Evolutionary conservation across 768 basidiomycete species (phyloP).

Genomic region (Tulasnella sp.): DNA sequence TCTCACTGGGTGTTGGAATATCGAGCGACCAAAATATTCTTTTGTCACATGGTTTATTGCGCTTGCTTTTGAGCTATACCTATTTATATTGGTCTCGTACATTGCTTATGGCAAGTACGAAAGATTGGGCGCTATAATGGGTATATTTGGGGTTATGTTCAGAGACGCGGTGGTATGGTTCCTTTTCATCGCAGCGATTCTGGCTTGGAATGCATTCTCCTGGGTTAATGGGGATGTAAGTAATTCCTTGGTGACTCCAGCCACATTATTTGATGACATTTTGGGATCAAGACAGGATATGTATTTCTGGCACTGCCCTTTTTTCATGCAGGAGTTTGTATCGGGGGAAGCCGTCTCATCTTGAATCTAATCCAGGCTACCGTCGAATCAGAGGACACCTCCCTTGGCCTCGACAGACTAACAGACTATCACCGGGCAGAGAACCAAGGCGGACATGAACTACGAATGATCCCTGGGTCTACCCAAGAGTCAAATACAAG

Average conservation of each 20-base stretch:
- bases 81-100: slow-evolving; percentile 9
- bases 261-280: background rate
- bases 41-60: slow-evolving; percentile 8
- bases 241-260: background rate
- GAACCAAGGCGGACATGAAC: too few relatives aligned
- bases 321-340: slow-evolving; percentile 10
- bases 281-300: slow-evolving; percentile 11
- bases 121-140: slow-evolving; percentile 4
- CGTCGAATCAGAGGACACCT: too few relatives aligned
- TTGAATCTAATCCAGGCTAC: slow-evolving; percentile 5
- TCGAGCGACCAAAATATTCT: background rate
- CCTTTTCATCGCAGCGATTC: background rate
- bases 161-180: slow-evolving; percentile 12
- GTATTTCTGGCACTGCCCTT: slow-evolving; percentile 12
- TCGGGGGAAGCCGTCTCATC: background rate
- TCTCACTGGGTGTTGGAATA: slow-evolving; percentile 12
- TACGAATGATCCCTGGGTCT: too few relatives aligned
- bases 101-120: slow-evolving; percentile 2
- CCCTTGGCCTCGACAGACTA: too few relatives aligned
- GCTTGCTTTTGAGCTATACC: slow-evolving; percentile 6
- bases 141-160: slow-evolving; percentile 13
- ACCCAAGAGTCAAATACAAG: too few relatives aligned
- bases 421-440: too few relatives aligned
- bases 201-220: slow-evolving; percentile 11
- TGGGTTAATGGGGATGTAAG: slow-evolving; percentile 1